Evolutionary conservation across 2,329 filamentous ascomycete species (phyloP).

Genomic region (Colletotrichum magnum): DNA sequence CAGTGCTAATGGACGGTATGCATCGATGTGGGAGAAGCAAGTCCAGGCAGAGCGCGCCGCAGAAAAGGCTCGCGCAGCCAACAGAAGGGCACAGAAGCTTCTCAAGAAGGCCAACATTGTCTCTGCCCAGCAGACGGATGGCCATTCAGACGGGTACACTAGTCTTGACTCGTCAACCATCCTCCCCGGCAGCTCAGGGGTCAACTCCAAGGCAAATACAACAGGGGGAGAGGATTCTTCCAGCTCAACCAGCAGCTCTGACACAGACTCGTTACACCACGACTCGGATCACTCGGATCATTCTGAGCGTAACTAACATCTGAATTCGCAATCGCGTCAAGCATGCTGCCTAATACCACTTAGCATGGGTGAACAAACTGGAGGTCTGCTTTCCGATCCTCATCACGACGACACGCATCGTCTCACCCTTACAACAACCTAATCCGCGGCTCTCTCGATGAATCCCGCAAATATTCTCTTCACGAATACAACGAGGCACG

Average conservation of each 20-base stretch:
- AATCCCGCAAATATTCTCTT: slow-evolving; percentile 23
- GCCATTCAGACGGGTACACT: slow-evolving; percentile 61
- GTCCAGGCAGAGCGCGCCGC: slow-evolving; percentile 82
- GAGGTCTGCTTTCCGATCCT: neutral
- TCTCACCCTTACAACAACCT: slow-evolving; percentile 16
- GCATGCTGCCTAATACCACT: neutral
- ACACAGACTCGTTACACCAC: slow-evolving; percentile 52
- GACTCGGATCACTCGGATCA: slow-evolving; percentile 37
- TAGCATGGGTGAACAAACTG: slow-evolving; percentile 9
- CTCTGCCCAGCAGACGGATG: slow-evolving; percentile 54
- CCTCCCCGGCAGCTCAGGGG: slow-evolving; percentile 52
- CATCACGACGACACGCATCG: slow-evolving; percentile 2
- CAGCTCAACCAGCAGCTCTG: slow-evolving; percentile 50
- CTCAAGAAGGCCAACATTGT: slow-evolving; percentile 66
- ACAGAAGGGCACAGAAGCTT: slow-evolving; percentile 58
- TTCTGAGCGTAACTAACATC: slow-evolving; percentile 25
- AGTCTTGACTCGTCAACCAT: slow-evolving; percentile 62
- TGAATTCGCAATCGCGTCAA: neutral
- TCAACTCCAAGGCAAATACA: slow-evolving; percentile 49
- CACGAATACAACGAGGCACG: slow-evolving; percentile 30
- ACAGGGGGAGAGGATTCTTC: slow-evolving; percentile 48
- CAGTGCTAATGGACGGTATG: slow-evolving; percentile 78
- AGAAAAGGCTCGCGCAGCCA: slow-evolving; percentile 66
- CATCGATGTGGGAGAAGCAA: slow-evolving; percentile 91
- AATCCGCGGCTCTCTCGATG: slow-evolving; percentile 14